Evolutionary conservation across 306 rosid genomes (phyloP).

Genomic region (Trichosanthes cucumerina): DNA sequence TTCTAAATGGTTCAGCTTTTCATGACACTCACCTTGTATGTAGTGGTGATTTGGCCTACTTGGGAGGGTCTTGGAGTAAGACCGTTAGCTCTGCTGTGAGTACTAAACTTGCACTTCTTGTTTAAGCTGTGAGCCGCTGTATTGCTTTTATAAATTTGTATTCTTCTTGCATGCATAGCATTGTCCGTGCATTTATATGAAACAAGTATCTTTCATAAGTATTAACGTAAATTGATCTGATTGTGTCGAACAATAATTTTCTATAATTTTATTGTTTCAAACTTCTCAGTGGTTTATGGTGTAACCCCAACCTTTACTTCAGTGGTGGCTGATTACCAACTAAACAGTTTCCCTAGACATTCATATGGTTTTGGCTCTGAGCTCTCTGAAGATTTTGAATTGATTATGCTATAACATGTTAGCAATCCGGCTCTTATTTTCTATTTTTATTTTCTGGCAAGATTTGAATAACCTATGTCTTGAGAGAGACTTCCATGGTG

Average conservation of each 20-base stretch:
- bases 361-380: neutral
- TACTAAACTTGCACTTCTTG: neutral
- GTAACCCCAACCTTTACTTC: neutral
- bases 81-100: conserved; percentile 82
- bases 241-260: neutral
- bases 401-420: neutral
- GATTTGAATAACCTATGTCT: neutral
- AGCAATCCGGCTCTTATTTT: neutral
- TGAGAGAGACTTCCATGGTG: neutral
- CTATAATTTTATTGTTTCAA: neutral
- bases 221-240: neutral
- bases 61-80: conserved; percentile 96
- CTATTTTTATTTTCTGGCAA: neutral
- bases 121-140: neutral
- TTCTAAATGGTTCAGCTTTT: conserved; percentile 69
- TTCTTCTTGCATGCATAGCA: neutral
- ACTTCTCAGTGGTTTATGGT: neutral
- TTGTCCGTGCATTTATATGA: neutral
- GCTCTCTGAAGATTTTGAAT: neutral
- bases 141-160: neutral
- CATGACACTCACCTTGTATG: conserved; percentile 85
- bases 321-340: neutral
- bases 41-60: conserved; percentile 77
- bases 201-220: neutral
- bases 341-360: neutral